phyloP scores from a whole-genome alignment of 1,284 basidiomycete genomes.

The Melanopsichium pennsylvanicum region DNA sequence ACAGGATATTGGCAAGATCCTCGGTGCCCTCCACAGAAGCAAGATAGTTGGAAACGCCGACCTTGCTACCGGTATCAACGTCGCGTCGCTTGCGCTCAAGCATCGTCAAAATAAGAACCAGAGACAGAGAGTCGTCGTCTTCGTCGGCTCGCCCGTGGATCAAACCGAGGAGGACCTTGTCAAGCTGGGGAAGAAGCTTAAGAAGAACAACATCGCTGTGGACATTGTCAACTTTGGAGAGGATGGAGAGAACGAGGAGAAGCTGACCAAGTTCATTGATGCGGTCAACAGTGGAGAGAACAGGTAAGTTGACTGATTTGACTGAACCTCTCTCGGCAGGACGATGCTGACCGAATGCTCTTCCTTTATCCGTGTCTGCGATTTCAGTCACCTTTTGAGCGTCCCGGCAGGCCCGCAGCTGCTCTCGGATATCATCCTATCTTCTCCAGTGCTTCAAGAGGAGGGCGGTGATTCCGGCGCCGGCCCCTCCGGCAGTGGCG shows the following conservation, averaged over 20 bases:
- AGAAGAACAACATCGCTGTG: constrained; percentile 98
- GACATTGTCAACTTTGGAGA: constrained; percentile 82
- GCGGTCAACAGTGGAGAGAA: constrained; percentile 80
- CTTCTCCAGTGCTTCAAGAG: constrained; percentile 84
- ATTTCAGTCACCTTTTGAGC: constrained; percentile 77
- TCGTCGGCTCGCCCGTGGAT: constrained; percentile 80
- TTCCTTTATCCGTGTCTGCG: not conserved
- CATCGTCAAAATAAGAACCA: constrained; percentile 99
- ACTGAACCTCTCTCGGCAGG: not conserved
- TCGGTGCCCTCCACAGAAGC: constrained; percentile 78
- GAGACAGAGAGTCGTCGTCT: constrained; percentile 90
- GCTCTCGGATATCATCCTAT: constrained; percentile 82
- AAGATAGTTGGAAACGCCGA: constrained; percentile 82
- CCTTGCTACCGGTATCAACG: constrained; percentile 86
- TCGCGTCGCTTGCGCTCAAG: constrained; percentile 89
- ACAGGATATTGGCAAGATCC: constrained; percentile 90
- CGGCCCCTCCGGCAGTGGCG: constrained; percentile 60
- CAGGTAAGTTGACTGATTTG: constrained; percentile 71
- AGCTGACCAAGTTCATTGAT: constrained; percentile 79
- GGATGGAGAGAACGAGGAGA: constrained; percentile 70
- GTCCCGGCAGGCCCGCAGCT: constrained; percentile 79
- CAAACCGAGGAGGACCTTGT: constrained; percentile 66
- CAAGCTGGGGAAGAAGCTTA: constrained; percentile 91
- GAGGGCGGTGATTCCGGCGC: constrained; percentile 71
- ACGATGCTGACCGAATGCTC: not conserved